phyloP scores from a whole-genome alignment of 2,329 filamentous ascomycete species.

The Cordyceps tenuipes region DNA sequence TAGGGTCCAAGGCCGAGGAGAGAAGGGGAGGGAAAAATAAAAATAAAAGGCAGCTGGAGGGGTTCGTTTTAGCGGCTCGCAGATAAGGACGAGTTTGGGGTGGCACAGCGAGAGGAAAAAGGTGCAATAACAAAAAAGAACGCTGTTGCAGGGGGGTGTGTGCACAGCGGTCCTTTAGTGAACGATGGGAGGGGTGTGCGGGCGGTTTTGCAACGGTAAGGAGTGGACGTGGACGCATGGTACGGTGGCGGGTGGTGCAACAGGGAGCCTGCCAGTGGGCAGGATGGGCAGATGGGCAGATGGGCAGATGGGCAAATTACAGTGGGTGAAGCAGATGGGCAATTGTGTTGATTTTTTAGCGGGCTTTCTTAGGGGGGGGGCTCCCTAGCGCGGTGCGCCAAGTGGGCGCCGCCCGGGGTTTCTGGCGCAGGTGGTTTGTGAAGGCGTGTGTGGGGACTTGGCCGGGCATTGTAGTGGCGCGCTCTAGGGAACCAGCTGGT shows the following conservation, averaged over 20 bases:
- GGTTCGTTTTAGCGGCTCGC: constrained; percentile 9
- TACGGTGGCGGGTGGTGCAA: background rate
- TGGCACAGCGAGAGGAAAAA: background rate
- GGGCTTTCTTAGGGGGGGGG: background rate
- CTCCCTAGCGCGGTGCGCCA: background rate
- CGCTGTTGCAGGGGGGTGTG: background rate
- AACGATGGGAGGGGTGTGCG: background rate
- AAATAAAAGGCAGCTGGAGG: constrained; percentile 3
- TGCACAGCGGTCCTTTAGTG: constrained; percentile 1
- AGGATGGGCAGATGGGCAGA: too few relatives aligned
- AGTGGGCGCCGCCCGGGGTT: background rate
- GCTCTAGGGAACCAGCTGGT: background rate
- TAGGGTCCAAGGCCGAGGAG: constrained; percentile 8
- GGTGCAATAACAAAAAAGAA: background rate
- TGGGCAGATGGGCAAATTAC: constrained; percentile 4
- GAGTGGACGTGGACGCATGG: background rate
- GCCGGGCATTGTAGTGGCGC: background rate
- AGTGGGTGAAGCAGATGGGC: constrained; percentile 5
- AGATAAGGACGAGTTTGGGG: constrained; percentile 1
- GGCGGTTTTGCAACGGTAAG: background rate
- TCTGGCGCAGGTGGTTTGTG: background rate
- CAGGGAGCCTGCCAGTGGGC: background rate
- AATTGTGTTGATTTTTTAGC: background rate
- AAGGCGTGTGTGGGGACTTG: constrained; percentile 2
- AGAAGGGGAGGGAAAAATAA: background rate